Evolutionary conservation across 2,329 filamentous ascomycete genomes (phyloP), one percentile per base, ranked within the genome.

Genomic region (Lecanosticta acicola): DNA sequence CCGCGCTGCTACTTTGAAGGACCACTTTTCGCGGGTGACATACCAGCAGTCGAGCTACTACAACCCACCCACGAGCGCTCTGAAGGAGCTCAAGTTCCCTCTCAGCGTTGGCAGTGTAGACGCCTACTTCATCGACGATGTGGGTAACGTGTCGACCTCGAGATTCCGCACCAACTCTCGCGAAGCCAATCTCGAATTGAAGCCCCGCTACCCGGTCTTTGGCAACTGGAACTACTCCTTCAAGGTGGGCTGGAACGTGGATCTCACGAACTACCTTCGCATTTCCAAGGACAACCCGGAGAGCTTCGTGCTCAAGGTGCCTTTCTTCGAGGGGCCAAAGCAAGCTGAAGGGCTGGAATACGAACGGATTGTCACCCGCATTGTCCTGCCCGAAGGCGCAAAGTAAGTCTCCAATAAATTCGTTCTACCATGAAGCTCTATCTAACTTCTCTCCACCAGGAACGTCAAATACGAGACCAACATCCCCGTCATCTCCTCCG

Each of bases 191-290:
- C 78, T 98, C 20, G 90, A 96, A 68, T 76, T 96, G 53, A 93
- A 90, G 75, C 93, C 93, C 16, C 81, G 93, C 42, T 98, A 94
- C 68, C 93, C 93, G n/a, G 68, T 98, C 18, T 98, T 96, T 61
- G 93, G 93, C 49, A 89, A 87, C 50, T 98, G 93, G 93, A 95
- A 94, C 69, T 97, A 96, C 70, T 93, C 87, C 55, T 98, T 97
- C 74, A 87, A 85, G 48, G 83, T 97, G 46, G 93, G 93, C 57
- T 98, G 93, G 93, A 94, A 97, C 71, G 83, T 86, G 42, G 81
- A 94, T 56, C 76, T 94, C 20, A 81, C 81, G 60, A 80, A 79
- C 46, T 93, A 87, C 66, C 66, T 98, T 55, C 83, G 87, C 59
- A 75, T 73, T 59, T 62, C 73, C 18, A 79, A 78, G 34, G 49